phyloP scores from a whole-genome alignment of 495 filamentous ascomycete species.

The Oleoguttula mirabilis region DNA sequence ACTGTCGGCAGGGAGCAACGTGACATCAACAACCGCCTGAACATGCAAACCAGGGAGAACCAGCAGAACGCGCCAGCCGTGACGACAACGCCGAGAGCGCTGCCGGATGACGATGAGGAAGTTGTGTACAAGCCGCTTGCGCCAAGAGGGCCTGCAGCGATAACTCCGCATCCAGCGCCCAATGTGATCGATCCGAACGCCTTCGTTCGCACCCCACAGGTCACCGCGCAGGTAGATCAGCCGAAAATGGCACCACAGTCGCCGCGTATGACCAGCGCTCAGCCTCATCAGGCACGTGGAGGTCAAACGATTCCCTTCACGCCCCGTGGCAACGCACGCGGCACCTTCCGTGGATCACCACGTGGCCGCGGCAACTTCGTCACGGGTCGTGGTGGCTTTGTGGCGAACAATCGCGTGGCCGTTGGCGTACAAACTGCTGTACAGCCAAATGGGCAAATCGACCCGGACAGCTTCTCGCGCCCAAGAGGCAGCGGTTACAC shows the following conservation, averaged over 20 bases:
- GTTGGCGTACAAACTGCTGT: too few species aligned
- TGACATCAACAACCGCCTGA: slow-evolving; percentile 45
- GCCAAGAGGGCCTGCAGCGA: slow-evolving; percentile 32
- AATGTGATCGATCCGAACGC: slow-evolving; percentile 30
- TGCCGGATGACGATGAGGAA: slow-evolving; percentile 43
- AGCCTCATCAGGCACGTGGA: background rate
- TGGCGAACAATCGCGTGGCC: too few species aligned
- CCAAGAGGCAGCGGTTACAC: slow-evolving; percentile 11
- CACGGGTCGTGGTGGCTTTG: background rate
- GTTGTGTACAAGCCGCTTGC: slow-evolving; percentile 41
- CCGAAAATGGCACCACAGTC: background rate
- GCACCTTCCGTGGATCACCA: slow-evolving; percentile 11
- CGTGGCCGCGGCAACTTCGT: slow-evolving; percentile 12
- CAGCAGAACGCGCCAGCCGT: slow-evolving; percentile 2
- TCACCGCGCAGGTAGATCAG: background rate
- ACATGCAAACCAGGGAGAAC: slow-evolving; percentile 32
- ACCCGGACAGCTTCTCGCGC: slow-evolving; percentile 17
- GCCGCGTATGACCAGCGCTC: slow-evolving; percentile 1
- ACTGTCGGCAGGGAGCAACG: slow-evolving; percentile 48
- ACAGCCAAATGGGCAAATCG: slow-evolving; percentile 12
- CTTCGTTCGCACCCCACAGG: slow-evolving; percentile 23
- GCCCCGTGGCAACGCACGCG: slow-evolving; percentile 14
- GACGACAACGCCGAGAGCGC: background rate
- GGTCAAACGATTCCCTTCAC: slow-evolving; percentile 4
- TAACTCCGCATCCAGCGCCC: slow-evolving; percentile 25